These are phyloP conservation scores for Pleurotus salmoneostramineus DNA, from an alignment of 768 basidiomycete species.

Conservation along the genomic window DNA sequence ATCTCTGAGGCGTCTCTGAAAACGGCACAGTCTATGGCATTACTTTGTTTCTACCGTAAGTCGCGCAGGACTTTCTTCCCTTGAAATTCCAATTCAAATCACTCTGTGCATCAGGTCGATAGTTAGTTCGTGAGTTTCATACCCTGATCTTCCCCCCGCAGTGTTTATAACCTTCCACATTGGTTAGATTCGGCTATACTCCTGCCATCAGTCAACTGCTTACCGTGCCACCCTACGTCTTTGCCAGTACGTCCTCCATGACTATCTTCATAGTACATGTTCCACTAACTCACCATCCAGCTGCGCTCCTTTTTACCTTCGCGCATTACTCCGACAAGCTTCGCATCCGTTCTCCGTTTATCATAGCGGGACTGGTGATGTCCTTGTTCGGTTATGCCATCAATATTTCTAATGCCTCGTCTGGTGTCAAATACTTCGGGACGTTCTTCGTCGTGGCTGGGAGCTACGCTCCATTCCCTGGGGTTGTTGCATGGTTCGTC, in stretches of 20 bases:
- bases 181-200: slow-evolving; percentile 51
- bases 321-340: slow-evolving; percentile 58
- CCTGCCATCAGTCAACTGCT: slow-evolving; percentile 58
- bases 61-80: neutral
- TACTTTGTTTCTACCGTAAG: slow-evolving; percentile 1
- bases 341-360: slow-evolving; percentile 53
- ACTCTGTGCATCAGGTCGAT: slow-evolving; percentile 41
- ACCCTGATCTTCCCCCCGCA: neutral
- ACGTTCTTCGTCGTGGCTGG: slow-evolving; percentile 67
- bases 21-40: neutral
- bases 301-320: slow-evolving; percentile 46
- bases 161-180: neutral
- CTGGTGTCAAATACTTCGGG: slow-evolving; percentile 67
- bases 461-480: slow-evolving; percentile 58
- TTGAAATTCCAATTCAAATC: slow-evolving; percentile 9
- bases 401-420: slow-evolving; percentile 50
- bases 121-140: slow-evolving; percentile 38
- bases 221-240: slow-evolving; percentile 64
- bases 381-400: slow-evolving; percentile 58
- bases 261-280: neutral
- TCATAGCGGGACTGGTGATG: slow-evolving; percentile 45
- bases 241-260: slow-evolving; percentile 44
- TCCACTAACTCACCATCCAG: slow-evolving; percentile 23
- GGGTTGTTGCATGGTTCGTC: slow-evolving; percentile 55
- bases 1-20: neutral